These are phyloP conservation scores for Stropharia rugosoannulata DNA, from an alignment of 768 basidiomycete genomes.

Conservation along the genomic window DNA sequence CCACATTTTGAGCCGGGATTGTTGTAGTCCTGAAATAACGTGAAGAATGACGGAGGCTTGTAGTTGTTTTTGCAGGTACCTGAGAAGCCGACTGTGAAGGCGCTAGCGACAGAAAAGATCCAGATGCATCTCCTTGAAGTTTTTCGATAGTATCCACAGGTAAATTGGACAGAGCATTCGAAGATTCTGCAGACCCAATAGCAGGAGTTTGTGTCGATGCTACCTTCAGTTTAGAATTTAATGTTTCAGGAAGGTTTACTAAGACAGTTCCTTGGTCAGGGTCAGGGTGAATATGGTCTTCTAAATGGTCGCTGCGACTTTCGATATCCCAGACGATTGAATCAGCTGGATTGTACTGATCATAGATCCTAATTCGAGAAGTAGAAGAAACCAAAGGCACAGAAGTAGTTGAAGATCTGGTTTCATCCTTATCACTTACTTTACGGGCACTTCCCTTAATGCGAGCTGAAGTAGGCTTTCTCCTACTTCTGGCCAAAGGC, in stretches of 20 bases:
- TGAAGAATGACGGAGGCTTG: background rate
- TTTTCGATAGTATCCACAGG: background rate
- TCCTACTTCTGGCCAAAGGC: background rate
- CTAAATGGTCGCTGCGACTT: conserved; percentile 10
- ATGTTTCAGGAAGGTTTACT: conserved; percentile 3
- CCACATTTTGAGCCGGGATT: background rate
- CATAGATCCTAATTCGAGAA: background rate
- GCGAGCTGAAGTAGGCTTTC: background rate
- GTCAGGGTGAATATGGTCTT: conserved; percentile 4
- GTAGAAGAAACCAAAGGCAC: background rate
- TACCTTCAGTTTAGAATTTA: no score
- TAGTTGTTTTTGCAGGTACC: background rate
- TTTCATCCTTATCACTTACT: background rate
- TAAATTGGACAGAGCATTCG: no score
- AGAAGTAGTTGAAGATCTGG: background rate
- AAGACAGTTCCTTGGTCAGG: conserved; percentile 11
- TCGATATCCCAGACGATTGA: conserved; percentile 35
- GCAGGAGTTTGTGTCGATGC: background rate
- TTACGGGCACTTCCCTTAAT: background rate
- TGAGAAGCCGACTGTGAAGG: conserved; percentile 33
- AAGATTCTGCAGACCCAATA: no score
- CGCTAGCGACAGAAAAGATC: conserved; percentile 16
- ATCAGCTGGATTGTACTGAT: conserved; percentile 20
- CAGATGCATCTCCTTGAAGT: background rate
- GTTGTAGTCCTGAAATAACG: conserved; percentile 10